Conservation (phyloP, 495 filamentous ascomycete genomes). For the Penicillium egyptiacum region DNA sequence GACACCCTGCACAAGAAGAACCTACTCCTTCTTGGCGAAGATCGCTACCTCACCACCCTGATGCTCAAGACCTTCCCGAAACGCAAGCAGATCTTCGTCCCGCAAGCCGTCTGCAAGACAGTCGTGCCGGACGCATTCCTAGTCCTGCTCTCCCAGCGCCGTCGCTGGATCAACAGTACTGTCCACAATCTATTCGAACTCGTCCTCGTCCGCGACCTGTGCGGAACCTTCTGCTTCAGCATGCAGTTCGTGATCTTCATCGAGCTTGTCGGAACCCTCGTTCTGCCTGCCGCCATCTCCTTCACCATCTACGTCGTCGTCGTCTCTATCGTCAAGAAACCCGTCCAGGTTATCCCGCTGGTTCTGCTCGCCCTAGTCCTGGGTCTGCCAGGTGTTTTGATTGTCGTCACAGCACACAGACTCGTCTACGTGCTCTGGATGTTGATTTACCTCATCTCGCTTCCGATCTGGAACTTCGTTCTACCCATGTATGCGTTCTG, state of each 20-base stretch:
- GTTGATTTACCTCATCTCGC: slow-evolving; percentile 88
- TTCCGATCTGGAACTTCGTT: slow-evolving; percentile 97
- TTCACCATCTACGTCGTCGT: slow-evolving; percentile 96
- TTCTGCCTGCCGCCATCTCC: slow-evolving; percentile 90
- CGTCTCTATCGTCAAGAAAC: slow-evolving; percentile 77
- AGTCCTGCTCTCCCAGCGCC: slow-evolving; percentile 88
- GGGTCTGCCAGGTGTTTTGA: slow-evolving; percentile 87
- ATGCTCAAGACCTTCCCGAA: slow-evolving; percentile 99
- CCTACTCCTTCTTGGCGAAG: slow-evolving; percentile 88
- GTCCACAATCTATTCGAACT: slow-evolving; percentile 99
- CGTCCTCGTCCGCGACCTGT: slow-evolving; percentile 91
- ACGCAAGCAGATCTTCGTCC: slow-evolving; percentile 97
- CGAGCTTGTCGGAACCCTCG: slow-evolving; percentile 90
- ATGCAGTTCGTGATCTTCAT: slow-evolving; percentile 99
- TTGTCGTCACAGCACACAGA: slow-evolving; percentile 93
- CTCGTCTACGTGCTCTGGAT: slow-evolving; percentile 96
- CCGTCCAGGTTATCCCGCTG: slow-evolving; percentile 90
- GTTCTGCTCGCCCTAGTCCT: slow-evolving; percentile 89
- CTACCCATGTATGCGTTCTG: slow-evolving; percentile 95
- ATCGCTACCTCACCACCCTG: slow-evolving; percentile 93
- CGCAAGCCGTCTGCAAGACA: slow-evolving; percentile 98
- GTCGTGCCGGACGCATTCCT: slow-evolving; percentile 91
- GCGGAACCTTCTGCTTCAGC: slow-evolving; percentile 99
- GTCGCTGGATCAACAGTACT: slow-evolving; percentile 99
- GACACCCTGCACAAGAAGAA: slow-evolving; percentile 99